A percentile compares a stretch with the other conserved stretches of the same genome.
Evolutionary conservation across 306 rosid species (phyloP).

Genomic region (Sicyos baderoa): DNA sequence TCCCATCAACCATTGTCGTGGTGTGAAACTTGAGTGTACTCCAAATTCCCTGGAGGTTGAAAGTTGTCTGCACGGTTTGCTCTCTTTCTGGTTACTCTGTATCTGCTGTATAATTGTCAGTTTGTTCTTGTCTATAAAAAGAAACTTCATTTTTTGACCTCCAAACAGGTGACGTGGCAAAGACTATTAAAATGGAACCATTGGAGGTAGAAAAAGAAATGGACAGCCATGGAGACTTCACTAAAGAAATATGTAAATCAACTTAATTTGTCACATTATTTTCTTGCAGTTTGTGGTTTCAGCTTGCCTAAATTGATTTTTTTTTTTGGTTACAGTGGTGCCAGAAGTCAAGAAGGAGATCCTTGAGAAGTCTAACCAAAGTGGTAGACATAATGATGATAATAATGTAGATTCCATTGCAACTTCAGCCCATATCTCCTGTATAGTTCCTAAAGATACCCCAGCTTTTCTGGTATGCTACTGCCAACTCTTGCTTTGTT

Average conservation of each 20-base stretch:
- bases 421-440: slow-evolving; percentile 25
- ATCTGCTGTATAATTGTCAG: background rate
- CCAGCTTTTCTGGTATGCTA: slow-evolving; percentile 34
- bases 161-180: slow-evolving; percentile 28
- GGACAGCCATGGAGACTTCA: slow-evolving; percentile 19
- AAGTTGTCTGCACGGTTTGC: slow-evolving; percentile 13
- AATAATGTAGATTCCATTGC: slow-evolving; percentile 17
- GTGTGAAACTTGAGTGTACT: slow-evolving; percentile 12
- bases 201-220: background rate
- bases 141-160: background rate
- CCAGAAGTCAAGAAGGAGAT: slow-evolving; percentile 22
- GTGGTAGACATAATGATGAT: slow-evolving; percentile 11
- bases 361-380: slow-evolving; percentile 15
- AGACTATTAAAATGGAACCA: slow-evolving; percentile 15
- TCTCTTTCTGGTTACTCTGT: slow-evolving; percentile 5
- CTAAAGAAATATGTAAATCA: slow-evolving; percentile 23
- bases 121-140: background rate
- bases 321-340: slow-evolving; percentile 27
- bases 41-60: background rate
- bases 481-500: slow-evolving; percentile 8
- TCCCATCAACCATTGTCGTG: slow-evolving; percentile 17
- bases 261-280: background rate
- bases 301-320: background rate
- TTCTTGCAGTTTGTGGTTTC: background rate
- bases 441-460: slow-evolving; percentile 27